phyloP scores from a whole-genome alignment of 2,329 filamentous ascomycete genomes.

The Zopfia rhizophila region DNA sequence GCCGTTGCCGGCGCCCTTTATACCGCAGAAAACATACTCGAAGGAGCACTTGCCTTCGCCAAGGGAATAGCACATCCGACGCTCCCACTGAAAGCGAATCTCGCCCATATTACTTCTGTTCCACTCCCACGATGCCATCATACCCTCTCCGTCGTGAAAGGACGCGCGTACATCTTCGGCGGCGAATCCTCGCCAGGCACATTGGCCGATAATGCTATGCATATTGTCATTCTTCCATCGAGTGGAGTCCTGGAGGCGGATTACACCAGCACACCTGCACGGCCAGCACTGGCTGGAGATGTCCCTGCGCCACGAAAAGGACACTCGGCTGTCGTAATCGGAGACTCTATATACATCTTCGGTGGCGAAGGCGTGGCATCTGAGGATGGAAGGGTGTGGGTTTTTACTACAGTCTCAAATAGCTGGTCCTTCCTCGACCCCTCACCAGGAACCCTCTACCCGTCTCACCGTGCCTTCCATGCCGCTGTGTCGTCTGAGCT shows the following conservation, averaged over 20 bases:
- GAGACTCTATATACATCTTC: conserved; percentile 58
- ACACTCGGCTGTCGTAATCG: conserved; percentile 56
- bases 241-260: conserved; percentile 56
- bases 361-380: conserved; percentile 48
- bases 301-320: conserved; percentile 53
- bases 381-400: conserved; percentile 57
- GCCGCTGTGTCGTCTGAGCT: conserved; percentile 52
- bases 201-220: conserved; percentile 62
- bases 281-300: conserved; percentile 37
- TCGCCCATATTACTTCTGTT: conserved; percentile 59
- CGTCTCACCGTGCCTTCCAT: conserved; percentile 48
- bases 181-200: conserved; percentile 54
- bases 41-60: conserved; percentile 58
- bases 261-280: conserved; percentile 50
- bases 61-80: conserved; percentile 61
- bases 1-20: conserved; percentile 51
- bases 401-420: conserved; percentile 54
- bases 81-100: conserved; percentile 62
- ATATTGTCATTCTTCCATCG: conserved; percentile 63
- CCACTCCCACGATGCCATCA: conserved; percentile 62
- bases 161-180: conserved; percentile 67
- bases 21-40: conserved; percentile 47
- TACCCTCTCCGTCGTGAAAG: conserved; percentile 63
- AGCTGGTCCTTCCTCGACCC: conserved; percentile 55
- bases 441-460: conserved; percentile 31